Evolutionary conservation across 768 basidiomycete genomes (phyloP), one percentile per base, ranked within the genome.

Genomic region (Rhizopogon rudus): DNA sequence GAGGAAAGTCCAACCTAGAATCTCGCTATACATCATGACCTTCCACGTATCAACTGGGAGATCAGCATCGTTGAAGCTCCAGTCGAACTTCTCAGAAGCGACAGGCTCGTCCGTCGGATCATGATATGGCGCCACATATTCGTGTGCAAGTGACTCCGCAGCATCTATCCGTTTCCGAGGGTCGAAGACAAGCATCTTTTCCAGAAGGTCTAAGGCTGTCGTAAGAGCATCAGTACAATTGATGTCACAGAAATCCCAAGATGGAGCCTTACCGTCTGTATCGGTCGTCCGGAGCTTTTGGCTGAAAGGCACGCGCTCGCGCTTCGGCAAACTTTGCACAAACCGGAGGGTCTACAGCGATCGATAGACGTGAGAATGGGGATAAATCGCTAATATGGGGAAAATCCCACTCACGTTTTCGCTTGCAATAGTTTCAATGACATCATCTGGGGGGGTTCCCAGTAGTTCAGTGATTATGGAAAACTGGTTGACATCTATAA

Each of bases 11-110:
- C 59, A 65, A 93, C 94, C 93, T 12, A 98, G 78, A 60, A 98
- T 98, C 73, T 99, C 96, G 64, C 87, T 90, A 77, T 98, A 98
- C 96, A 99, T 99, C 97, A 99, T 99, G 67, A 97, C 96, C 75
- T 98, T 98, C 97, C 97, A 99, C 1, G 93, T 96, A 65, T 99
- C 97, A 10, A 98, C 91, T 0, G 97, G 97, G 44, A 99, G 78
- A 70, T 99, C 97, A 17, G 97, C 97, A 60, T 99, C 97, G 71
- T 99, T 99, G 83, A 99, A 99, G 65, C 87, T 91, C 97, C 97
- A 99, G 72, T 99, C 97, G 65, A 99, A 99, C 66, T 90, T 88
- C 68, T 98, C 94, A 16, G 78, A 83, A 12, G 97, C 92, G 17
- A 87, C 86, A 8, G 97, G 97, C 68, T 99, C 97, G 68, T 99